A percentile compares a stretch with the other conserved stretches of the same genome.
phyloP scores from a whole-genome alignment of 2,329 filamentous ascomycete species.

The Fusarium piperis region DNA sequence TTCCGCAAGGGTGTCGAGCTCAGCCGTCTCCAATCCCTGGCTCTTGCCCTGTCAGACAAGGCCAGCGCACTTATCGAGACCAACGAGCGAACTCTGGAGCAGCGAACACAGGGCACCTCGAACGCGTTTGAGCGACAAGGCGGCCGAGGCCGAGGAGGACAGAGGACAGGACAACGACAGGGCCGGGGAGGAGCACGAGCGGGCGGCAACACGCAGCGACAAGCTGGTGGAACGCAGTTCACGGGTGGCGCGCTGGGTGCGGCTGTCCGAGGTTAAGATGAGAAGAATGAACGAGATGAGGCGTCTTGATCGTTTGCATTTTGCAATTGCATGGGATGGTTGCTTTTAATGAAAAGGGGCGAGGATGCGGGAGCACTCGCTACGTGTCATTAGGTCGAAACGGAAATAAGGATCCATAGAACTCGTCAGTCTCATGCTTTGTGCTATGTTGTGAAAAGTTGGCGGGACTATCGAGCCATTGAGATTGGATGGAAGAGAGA shows the following conservation, averaged over 20 bases:
- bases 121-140: slow-evolving; percentile 96
- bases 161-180: slow-evolving; percentile 68
- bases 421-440: slow-evolving; percentile 37
- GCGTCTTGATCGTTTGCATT: slow-evolving; percentile 47
- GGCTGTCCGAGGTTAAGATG: slow-evolving; percentile 66
- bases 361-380: slow-evolving; percentile 48
- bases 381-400: slow-evolving; percentile 47
- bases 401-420: slow-evolving; percentile 46
- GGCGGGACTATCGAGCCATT: not conserved
- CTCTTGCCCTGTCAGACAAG: slow-evolving; percentile 94
- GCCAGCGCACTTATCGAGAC: slow-evolving; percentile 94
- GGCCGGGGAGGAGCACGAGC: slow-evolving; percentile 69
- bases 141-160: slow-evolving; percentile 76
- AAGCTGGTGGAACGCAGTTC: slow-evolving; percentile 80
- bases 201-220: slow-evolving; percentile 69
- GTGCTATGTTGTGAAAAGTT: slow-evolving; percentile 24
- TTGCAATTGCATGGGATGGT: slow-evolving; percentile 50
- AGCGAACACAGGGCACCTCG: slow-evolving; percentile 93
- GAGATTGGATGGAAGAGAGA: not conserved
- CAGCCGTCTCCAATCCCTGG: slow-evolving; percentile 92
- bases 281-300: slow-evolving; percentile 45
- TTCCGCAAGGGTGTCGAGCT: slow-evolving; percentile 99
- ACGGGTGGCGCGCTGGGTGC: slow-evolving; percentile 82
- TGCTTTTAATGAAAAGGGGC: slow-evolving; percentile 48
- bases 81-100: slow-evolving; percentile 97